phyloP scores from a whole-genome alignment of 2,329 filamentous ascomycete genomes.

The Penicillium sclerotiorum region DNA sequence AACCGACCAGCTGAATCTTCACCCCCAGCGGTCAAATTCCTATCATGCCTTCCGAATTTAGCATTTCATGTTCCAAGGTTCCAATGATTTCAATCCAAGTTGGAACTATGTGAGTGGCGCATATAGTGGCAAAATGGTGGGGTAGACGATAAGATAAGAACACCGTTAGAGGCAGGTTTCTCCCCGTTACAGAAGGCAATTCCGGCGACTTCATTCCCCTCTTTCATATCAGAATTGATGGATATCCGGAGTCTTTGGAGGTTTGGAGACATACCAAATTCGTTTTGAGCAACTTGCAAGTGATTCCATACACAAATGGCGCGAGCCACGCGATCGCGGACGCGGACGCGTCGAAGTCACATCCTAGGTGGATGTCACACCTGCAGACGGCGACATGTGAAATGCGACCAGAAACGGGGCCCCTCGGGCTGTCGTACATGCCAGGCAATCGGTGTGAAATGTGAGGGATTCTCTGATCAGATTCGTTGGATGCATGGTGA shows the following conservation, averaged over 20 bases:
- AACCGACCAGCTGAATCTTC: too few species aligned
- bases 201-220: slow-evolving; percentile 17
- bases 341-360: slow-evolving; percentile 31
- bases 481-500: slow-evolving; percentile 33
- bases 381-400: slow-evolving; percentile 39
- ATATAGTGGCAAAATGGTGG: not conserved
- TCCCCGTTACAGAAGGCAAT: too few species aligned
- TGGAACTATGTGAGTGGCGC: too few species aligned
- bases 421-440: slow-evolving; percentile 38
- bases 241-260: too few species aligned
- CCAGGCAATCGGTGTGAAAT: slow-evolving; percentile 28
- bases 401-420: slow-evolving; percentile 40
- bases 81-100: too few species aligned
- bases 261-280: slow-evolving; percentile 5
- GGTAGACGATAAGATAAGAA: slow-evolving; percentile 10
- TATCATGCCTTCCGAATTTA: too few species aligned
- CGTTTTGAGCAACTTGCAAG: not conserved
- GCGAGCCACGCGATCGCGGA: slow-evolving; percentile 13
- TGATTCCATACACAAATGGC: slow-evolving; percentile 10
- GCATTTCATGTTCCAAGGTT: too few species aligned
- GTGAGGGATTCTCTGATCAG: slow-evolving; percentile 35
- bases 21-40: too few species aligned
- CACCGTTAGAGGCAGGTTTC: too few species aligned
- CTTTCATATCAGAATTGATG: too few species aligned
- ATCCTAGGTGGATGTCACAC: slow-evolving; percentile 38